Evolutionary conservation across 208 protist species (phyloP), one percentile per base, ranked within the genome.

Genomic region (Leishmania major): DNA sequence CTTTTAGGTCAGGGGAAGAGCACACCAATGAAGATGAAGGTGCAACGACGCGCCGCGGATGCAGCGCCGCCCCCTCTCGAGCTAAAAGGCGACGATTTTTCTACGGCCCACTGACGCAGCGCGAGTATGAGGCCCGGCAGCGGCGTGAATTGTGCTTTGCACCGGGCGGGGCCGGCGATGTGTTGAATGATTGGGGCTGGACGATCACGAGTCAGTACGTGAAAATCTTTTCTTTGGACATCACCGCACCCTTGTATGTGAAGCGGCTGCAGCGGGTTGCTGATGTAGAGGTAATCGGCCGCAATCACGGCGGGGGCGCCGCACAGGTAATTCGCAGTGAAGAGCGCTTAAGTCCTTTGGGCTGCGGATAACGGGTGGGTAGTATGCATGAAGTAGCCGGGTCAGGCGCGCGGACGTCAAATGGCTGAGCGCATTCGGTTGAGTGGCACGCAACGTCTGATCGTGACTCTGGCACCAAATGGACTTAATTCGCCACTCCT

Each of bases 101-200:
- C 53, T 69, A 67, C 43, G 83, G 83, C 51, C 83, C 83, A 17
- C 66, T 53, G 1, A 86, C 83, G 35, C 74, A 35, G 55, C 7
- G 78, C 40, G 83, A 82, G 75, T 80, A 66, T 53, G 78, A 82
- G 53, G 83, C 78, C 3, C 75, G 81, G 75, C 81, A 79, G 75
- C 67, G 77, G n/a, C 76, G 71, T 5, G 81, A 78, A 25, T 70
- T 73, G 55, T 75, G 72, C 57, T 83, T 81, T 45, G 60, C 71
- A 1, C 45, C 85, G n/a, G 84, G 77, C 51, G 83, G 85, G 4
- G 40, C 79, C 11, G 87, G 72, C 25, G 86, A 92, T 69, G 84
- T 89, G 22, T 69, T 79, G 19, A 84, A 94, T 70, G 94, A 97
- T 85, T 97, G 94, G 92, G 94, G 94, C 55, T 97, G 94, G 92